Evolutionary conservation across 768 basidiomycete species (phyloP).

Genomic region (Mycena crocata): DNA sequence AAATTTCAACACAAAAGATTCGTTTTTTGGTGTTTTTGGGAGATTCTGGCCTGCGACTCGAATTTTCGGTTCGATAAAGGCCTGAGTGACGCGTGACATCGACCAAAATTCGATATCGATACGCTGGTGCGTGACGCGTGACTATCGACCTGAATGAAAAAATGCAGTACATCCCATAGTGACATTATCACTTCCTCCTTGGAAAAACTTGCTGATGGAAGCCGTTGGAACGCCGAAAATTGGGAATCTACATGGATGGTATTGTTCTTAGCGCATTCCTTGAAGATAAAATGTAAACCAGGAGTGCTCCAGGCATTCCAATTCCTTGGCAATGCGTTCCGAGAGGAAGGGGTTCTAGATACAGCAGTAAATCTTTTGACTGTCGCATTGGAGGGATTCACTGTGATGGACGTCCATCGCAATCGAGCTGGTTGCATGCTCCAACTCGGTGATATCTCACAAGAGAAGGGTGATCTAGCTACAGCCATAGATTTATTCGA

Average conservation of each 20-base stretch:
- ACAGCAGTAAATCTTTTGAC: background rate
- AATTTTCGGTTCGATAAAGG: too few species aligned
- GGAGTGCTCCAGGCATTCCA: background rate
- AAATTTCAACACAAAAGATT: too few species aligned
- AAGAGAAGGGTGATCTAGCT: too few species aligned
- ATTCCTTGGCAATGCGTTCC: background rate
- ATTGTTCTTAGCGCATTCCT: background rate
- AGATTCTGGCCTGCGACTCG: too few species aligned
- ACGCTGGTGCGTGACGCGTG: too few species aligned
- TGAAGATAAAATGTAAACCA: background rate
- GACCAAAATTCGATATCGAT: too few species aligned
- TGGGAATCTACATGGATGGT: background rate
- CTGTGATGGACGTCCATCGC: background rate
- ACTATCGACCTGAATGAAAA: too few species aligned
- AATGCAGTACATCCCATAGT: too few species aligned
- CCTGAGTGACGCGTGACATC: too few species aligned
- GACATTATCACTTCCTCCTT: background rate
- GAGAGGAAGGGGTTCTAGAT: background rate
- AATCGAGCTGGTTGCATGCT: background rate
- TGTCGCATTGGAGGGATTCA: background rate
- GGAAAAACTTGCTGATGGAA: background rate
- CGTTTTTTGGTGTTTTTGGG: too few species aligned
- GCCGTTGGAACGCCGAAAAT: background rate
- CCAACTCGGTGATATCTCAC: background rate
- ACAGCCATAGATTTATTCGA: too few species aligned